Base-by-base conservation (phyloP, 768 basidiomycete species). In the Scleroderma bovista region DNA sequence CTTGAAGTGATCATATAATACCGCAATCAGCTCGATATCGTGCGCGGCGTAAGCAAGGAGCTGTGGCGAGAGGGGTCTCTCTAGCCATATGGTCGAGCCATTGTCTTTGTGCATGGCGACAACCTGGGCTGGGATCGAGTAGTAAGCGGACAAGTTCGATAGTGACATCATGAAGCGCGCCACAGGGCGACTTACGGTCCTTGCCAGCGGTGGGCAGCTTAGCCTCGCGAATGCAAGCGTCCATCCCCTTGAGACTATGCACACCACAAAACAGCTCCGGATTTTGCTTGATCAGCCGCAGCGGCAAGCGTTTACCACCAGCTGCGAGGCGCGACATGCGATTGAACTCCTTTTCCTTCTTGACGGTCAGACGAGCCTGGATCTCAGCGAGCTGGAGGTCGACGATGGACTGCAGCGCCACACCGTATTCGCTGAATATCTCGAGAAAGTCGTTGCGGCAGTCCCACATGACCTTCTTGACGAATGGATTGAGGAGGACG, bases 361-460 rank as follows among this genome's bases (percentile, higher is more conserved):
- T 55, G 17, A 65, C 41, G 11, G 53, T 39, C 9, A 38, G 7
- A 20, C 70, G 65, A 0, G 66, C 67, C 29, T 54, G 47, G 46
- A 72, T 62, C 50, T 74, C 74, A 2, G 64, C 74, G 13, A 75
- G 59, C 50, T 74, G 73, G 24, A 75, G 61, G 51, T 75, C 74
- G 11, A 75, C 51, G 10, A 75, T 63, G 13, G 63, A 61, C 10
- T 57, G 53, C 20, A 75, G 52, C 0, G 43, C 23, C 20, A 70
- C 57, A 2, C 62, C 60, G 29, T 69, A 69, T 1, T 53, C 43
- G 16, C 60, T 46, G 9, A 24, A 53, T 3, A 75, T 58, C 51
- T 74, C 73, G 31, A 67, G 56, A 56, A 58, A 71, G 55, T 75
- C 74, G 57, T 67, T 67, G 2, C 73, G 63, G 11, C 72, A 72